Percentiles rank a stretch among this genome's conserved stretches.
phyloP scores from a whole-genome alignment of 495 filamentous ascomycete species.

The Astrothelium subdiscretum region DNA sequence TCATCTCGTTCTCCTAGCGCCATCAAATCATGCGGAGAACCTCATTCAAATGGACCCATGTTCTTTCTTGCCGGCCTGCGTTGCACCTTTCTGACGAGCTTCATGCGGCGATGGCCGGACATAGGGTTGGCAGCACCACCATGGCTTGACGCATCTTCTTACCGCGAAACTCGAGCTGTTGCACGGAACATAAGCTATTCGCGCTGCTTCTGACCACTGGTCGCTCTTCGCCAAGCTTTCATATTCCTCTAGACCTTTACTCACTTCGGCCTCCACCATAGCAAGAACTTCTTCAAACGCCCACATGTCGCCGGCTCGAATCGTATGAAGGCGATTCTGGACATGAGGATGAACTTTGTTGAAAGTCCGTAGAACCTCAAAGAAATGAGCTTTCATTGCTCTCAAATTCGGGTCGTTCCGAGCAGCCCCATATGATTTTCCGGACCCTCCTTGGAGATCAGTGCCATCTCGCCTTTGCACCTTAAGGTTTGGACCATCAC shows the following conservation, averaged over 20 bases:
- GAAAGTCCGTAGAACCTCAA: constrained; percentile 77
- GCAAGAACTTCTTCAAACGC: constrained; percentile 60
- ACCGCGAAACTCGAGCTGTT: constrained; percentile 58
- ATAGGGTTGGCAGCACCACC: constrained; percentile 90
- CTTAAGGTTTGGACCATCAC: constrained; percentile 32
- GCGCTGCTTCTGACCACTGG: constrained; percentile 16
- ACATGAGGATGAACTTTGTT: constrained; percentile 67
- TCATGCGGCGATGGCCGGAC: constrained; percentile 80
- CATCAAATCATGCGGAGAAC: background rate
- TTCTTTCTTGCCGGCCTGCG: constrained; percentile 53
- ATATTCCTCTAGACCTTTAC: constrained; percentile 63
- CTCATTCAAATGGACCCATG: constrained; percentile 25
- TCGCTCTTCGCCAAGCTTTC: constrained; percentile 34
- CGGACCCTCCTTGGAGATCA: background rate
- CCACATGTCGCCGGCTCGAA: constrained; percentile 50
- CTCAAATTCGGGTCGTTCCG: constrained; percentile 55
- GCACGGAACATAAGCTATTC: constrained; percentile 3
- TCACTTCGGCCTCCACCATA: constrained; percentile 58
- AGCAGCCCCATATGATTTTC: background rate
- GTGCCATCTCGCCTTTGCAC: constrained; percentile 7
- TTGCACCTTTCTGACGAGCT: constrained; percentile 67
- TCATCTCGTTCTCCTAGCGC: background rate
- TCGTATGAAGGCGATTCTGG: constrained; percentile 63
- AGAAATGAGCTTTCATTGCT: constrained; percentile 85
- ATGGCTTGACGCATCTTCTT: constrained; percentile 62